Percentiles rank a stretch among this genome's conserved stretches.
Evolutionary conservation across 2,329 filamentous ascomycete species (phyloP).

Genomic region (Dichotomopilus funicola): DNA sequence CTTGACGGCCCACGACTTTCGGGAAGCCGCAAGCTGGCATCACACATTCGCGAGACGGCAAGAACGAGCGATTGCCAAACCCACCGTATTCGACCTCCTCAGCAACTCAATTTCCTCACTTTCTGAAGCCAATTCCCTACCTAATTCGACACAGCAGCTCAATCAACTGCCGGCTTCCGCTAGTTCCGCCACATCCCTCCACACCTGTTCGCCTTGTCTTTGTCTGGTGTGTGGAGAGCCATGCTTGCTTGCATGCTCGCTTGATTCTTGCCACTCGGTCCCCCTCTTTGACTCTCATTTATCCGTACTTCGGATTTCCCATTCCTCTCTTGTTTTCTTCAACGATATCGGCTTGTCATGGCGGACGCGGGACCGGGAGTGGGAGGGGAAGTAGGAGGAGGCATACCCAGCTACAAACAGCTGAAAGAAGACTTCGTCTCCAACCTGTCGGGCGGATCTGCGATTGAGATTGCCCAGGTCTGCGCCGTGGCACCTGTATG

Average conservation of each 20-base stretch:
- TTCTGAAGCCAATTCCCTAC: no score
- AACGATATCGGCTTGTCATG: neutral
- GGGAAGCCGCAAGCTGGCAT: slow-evolving; percentile 17
- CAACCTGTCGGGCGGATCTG: slow-evolving; percentile 73
- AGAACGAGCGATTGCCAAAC: neutral
- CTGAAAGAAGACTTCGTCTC: slow-evolving; percentile 95
- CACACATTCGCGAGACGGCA: slow-evolving; percentile 2
- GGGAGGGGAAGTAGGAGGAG: slow-evolving; percentile 18
- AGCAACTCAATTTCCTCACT: neutral
- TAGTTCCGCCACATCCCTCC: no score
- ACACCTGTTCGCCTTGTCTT: no score
- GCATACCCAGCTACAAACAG: slow-evolving; percentile 66
- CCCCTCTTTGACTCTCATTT: neutral
- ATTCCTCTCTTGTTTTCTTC: neutral
- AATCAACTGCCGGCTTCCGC: no score
- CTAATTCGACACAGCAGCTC: no score
- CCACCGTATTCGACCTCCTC: slow-evolving; percentile 9
- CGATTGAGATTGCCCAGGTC: slow-evolving; percentile 81
- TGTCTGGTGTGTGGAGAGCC: neutral
- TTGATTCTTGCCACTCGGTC: neutral
- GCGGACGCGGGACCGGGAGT: no score
- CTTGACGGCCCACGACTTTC: slow-evolving; percentile 10
- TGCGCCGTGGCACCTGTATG: slow-evolving; percentile 78
- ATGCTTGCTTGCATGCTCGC: slow-evolving; percentile 6
- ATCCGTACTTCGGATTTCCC: neutral